Conservation (phyloP, 192 early-diverging fungal genomes). For the Coemansia sp. region DNA sequence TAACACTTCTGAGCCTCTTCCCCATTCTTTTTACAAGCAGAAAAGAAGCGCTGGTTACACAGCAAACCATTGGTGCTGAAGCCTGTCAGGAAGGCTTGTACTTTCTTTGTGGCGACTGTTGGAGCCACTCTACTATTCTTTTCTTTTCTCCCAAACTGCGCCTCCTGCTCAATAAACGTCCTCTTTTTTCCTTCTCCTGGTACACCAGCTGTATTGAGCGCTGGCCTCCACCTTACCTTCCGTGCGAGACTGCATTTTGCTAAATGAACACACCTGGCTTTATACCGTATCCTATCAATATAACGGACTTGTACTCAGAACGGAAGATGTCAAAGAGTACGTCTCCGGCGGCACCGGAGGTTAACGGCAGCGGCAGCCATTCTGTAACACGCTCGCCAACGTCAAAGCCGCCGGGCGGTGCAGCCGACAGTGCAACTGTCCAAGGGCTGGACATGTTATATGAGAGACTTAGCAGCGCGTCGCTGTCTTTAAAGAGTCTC, state of each 20-base stretch:
- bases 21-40: too few relatives aligned
- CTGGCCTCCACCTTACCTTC: not conserved
- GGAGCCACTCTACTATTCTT: slow-evolving; percentile 2
- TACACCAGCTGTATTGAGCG: not conserved
- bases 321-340: slow-evolving; percentile 20
- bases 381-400: not conserved
- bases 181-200: not conserved
- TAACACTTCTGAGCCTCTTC: too few relatives aligned
- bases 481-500: slow-evolving; percentile 36
- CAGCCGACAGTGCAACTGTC: slow-evolving; percentile 12
- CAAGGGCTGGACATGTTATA: slow-evolving; percentile 46
- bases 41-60: too few relatives aligned
- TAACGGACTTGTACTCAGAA: slow-evolving; percentile 23
- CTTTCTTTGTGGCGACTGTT: not conserved
- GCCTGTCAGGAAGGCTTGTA: too few relatives aligned
- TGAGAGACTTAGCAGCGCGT: slow-evolving; percentile 38
- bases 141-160: not conserved
- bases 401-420: not conserved
- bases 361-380: slow-evolving; percentile 8
- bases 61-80: too few relatives aligned
- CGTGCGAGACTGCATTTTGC: slow-evolving; percentile 1
- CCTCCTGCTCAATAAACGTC: not conserved
- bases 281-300: slow-evolving; percentile 26
- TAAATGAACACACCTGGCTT: slow-evolving; percentile 46
- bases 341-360: slow-evolving; percentile 2